A percentile compares a stretch with the other conserved stretches of the same genome.
Evolutionary conservation across 768 basidiomycete species (phyloP).

Genomic region (Boletus sp.): DNA sequence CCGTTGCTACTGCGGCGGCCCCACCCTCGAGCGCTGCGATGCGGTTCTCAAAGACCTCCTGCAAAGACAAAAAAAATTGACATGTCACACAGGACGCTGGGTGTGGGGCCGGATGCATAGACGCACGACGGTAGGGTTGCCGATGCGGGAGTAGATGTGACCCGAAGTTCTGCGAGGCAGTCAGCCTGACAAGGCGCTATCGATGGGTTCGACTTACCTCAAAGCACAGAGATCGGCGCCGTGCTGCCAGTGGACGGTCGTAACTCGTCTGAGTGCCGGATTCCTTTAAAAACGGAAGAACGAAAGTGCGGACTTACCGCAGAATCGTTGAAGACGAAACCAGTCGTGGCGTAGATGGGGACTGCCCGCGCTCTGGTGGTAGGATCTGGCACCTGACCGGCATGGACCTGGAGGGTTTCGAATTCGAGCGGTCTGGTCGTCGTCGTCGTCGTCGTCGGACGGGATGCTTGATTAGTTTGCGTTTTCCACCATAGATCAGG

Average conservation of each 20-base stretch:
- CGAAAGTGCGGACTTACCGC: conserved; percentile 31
- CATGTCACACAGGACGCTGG: not conserved
- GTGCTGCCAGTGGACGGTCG: conserved; percentile 34
- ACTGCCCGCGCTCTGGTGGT: conserved; percentile 58
- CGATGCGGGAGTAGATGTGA: conserved; percentile 53
- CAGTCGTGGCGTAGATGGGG: conserved; percentile 58
- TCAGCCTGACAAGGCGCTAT: not conserved
- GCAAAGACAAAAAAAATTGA: not conserved
- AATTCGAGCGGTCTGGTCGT: conserved; percentile 43
- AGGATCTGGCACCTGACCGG: conserved; percentile 51
- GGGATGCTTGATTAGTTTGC: not conserved
- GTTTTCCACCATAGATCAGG: not conserved
- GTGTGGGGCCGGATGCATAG: not conserved
- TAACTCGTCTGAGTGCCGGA: conserved; percentile 1
- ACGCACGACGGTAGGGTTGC: conserved; percentile 55
- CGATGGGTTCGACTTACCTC: conserved; percentile 22
- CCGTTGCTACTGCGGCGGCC: conserved; percentile 50
- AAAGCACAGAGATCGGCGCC: conserved; percentile 53
- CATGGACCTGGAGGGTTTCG: conserved; percentile 62
- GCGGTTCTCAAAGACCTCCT: conserved; percentile 66
- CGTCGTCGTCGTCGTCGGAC: not conserved
- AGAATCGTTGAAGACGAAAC: conserved; percentile 55
- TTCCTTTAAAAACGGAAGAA: not conserved
- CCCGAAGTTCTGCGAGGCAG: conserved; percentile 35
- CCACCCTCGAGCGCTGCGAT: conserved; percentile 66